Base-by-base conservation (phyloP, 352 stramenopile species). In the Phytophthora citricola region DNA sequence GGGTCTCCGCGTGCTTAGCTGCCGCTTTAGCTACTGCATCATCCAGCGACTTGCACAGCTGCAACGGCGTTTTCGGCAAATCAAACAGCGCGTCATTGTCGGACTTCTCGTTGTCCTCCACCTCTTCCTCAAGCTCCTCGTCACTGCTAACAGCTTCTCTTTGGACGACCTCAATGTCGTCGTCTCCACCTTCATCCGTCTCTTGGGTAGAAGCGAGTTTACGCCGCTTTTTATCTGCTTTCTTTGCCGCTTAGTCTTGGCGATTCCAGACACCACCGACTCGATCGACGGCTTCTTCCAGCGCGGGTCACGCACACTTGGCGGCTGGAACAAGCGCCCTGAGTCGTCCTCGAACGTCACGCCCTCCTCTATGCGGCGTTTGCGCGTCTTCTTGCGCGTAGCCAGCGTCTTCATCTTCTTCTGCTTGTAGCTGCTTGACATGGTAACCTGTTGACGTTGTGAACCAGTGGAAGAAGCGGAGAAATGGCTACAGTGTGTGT, bases 381-480 rank as follows among this genome's bases (percentile, higher is more conserved):
- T 93, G 58, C 79, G 81, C 54, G 84, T 93, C 58, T 90, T 90
- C 79, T 91, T 91, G 46, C 84, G 80, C 67, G 84, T 93, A 41
- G 73, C 76, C 58, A 93, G 71, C 63, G 82, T 93, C 75, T 88
- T 90, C 66, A 89, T 58, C 73, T 93, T 93, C 67, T 93, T 93
- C 70, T 93, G 84, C 79, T 91, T 91, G 70, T 83, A 93, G 79
- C 80, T 91, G 74, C 84, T 93, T 62, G 82, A 90, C 84, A 93
- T 93, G 55, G 20, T 5, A 17, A 17, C 34, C 32, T 52, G 39
- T 57, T 54, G 26, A 58, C 22, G 29, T 56, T 51, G 29, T 66
- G 56, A 36, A 36, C 31, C 31, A 36, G 9, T 36, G 31, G 11
- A 36, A 12, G 1, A 12, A 12, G 29, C 3, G 5, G 2, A 8